Evolutionary conservation across 345 rosid genomes (phyloP), one percentile per base, ranked within the genome.

Genomic region (Rhodamnia argentea): DNA sequence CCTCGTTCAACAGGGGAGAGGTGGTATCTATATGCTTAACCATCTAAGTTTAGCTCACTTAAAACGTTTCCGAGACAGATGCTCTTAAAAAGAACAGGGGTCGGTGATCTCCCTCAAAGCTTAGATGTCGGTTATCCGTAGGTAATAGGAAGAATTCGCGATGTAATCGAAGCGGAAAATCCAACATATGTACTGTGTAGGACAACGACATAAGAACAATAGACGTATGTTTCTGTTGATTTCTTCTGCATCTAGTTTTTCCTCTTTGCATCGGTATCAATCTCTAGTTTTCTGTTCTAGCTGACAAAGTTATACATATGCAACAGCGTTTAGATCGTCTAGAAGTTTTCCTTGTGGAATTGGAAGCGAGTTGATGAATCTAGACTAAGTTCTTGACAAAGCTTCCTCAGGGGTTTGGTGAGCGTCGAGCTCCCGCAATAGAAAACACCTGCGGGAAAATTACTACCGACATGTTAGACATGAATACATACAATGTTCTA

Each of bases 271-370:
- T 64, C 29, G 2, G 44, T 32, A 32, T 18, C 44, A 16, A 64
- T 64, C 37, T 64, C 44, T 32, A 32, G 32, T 64, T 32, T 32
- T 64, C 78, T 9, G 44, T 16, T 64, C 44, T 18, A 64, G 78
- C 44, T 16, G 78, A 32, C 78, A 64, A 64, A 64, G 78, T 64
- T 32, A 44, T 32, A 64, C 24, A 40, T 15, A 8, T 64, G 78
- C 23, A 64, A 8, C 78, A 32, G 44, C 78, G 23, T 32, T 64
- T 64, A 32, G 78, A 2, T n/a, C 13, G 59, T 56, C 56, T 91
- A 97, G 87, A 97, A 97, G 84, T 95, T 96, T 89, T 96, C 99
- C 91, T 95, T 94, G 92, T 94, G 98, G 89, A 96, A 97, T 60
- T 96, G 89, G 88, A 97, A 97, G 7, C 98, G 90, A 50, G 98